phyloP scores from a whole-genome alignment of 257 asterid species.

The Thymus mandschuricus region DNA sequence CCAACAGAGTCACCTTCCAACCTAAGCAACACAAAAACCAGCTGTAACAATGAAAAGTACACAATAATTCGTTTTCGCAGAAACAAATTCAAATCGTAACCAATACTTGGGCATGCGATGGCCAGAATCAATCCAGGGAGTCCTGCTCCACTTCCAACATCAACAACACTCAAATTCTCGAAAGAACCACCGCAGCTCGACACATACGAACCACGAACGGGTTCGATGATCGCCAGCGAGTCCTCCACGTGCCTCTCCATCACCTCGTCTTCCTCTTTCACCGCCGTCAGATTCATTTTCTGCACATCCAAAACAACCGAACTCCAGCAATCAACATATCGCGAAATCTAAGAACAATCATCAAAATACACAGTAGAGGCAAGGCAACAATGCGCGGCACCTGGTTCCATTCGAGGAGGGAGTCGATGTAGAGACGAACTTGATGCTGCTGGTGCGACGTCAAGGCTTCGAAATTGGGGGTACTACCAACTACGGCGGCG shows the following conservation, averaged over 20 bases:
- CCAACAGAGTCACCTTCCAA: slow-evolving; percentile 86
- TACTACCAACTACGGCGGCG: slow-evolving; percentile 28
- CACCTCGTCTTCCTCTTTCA: slow-evolving; percentile 72
- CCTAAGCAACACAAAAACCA: slow-evolving; percentile 48
- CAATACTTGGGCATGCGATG: slow-evolving; percentile 79
- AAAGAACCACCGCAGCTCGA: slow-evolving; percentile 58
- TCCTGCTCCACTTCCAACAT: slow-evolving; percentile 97
- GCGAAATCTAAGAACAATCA: background rate
- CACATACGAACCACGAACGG: slow-evolving; percentile 56
- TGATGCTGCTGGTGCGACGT: slow-evolving; percentile 60
- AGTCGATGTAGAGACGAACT: slow-evolving; percentile 59
- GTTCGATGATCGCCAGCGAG: slow-evolving; percentile 74
- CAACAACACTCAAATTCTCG: slow-evolving; percentile 68
- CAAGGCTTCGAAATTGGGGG: slow-evolving; percentile 52
- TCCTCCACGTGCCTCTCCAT: slow-evolving; percentile 96
- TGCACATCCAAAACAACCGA: slow-evolving; percentile 38
- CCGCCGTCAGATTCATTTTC: slow-evolving; percentile 94
- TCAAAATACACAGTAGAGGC: background rate
- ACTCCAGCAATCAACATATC: background rate
- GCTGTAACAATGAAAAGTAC: slow-evolving; percentile 8
- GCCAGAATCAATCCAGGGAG: slow-evolving; percentile 93
- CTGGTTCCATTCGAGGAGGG: slow-evolving; percentile 97
- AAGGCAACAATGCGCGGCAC: slow-evolving; percentile 35
- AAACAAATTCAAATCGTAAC: background rate
- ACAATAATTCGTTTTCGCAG: background rate